Evolutionary conservation across 1,284 basidiomycete genomes (phyloP), one percentile per base, ranked within the genome.

Genomic region (Agaricales sp.): DNA sequence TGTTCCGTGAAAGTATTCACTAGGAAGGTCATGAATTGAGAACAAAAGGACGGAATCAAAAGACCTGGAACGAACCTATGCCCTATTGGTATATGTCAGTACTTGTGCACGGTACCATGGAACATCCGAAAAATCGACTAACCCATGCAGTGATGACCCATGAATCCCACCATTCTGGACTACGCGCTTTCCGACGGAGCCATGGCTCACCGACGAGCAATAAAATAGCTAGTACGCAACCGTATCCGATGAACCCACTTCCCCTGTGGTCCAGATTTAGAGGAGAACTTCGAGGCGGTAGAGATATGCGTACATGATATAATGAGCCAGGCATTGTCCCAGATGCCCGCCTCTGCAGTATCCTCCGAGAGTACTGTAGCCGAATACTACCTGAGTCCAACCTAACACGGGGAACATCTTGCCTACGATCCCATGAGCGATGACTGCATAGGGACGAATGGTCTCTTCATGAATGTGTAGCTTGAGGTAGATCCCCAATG

Each of bases 1-100:
- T 92, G 90, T 61, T 95, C 91, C 1, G 93, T 96, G 61, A 97
- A 96, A 0, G 93, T 94, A 59, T 97, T 97, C 51, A 97, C 84
- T 73, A 55, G 22, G 51, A 70, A 23, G 46, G 24, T 46, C 51
- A 48, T 26, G 43, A 43, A 48, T 26, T 49, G 24, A 22, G 46
- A 46, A 35, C 30, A 37, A 19, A 35, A 38, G 12, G 23, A n/a
- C n/a, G n/a, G n/a, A n/a, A n/a, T n/a, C n/a, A n/a, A n/a, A n/a
- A 25, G 23, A n/a, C 3, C 13, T 8, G 41, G 14, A 12, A 61
- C 76, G 53, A 55, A 81, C 80, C 75, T 46, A 83, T 77, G 24
- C 81, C 81, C 80, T 79, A 52, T 47, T 39, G 11, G 4, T 22
- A 18, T 45, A 51, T 21, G 49, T 53, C 12, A 54, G 25, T 46